Evolutionary conservation across 2,329 filamentous ascomycete species (phyloP).

Genomic region (Fusarium sp.): DNA sequence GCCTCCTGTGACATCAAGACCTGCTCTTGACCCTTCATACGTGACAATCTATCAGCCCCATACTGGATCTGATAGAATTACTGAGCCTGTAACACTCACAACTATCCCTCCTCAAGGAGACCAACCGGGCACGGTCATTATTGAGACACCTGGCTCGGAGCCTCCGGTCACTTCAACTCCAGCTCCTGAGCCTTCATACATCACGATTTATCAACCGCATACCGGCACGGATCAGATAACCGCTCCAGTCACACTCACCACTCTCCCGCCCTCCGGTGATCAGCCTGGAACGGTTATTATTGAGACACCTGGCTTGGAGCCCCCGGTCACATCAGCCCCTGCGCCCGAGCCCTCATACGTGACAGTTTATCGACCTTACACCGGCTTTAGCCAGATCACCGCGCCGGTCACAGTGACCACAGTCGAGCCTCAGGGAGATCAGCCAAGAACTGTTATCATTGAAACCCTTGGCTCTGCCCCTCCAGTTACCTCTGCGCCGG

Average conservation of each 20-base stretch:
- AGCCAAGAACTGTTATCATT: constrained; percentile 22
- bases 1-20: neutral
- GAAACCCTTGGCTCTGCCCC: constrained; percentile 3
- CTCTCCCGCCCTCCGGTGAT: neutral
- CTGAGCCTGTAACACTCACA: neutral
- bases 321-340: neutral
- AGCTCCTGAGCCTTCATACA: neutral
- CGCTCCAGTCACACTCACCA: constrained; percentile 2
- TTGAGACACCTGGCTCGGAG: constrained; percentile 11
- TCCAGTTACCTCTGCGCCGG: neutral
- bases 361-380: constrained; percentile 10
- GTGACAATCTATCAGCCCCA: constrained; percentile 3
- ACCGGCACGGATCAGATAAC: constrained; percentile 1
- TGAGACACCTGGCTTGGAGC: constrained; percentile 3
- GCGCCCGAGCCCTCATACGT: neutral
- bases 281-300: constrained; percentile 18
- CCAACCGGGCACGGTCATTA: constrained; percentile 18
- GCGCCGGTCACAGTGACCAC: constrained; percentile 1
- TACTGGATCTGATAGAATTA: neutral
- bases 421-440: neutral
- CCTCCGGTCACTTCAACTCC: neutral
- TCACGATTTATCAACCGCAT: constrained; percentile 2
- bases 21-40: constrained; percentile 9
- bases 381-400: neutral
- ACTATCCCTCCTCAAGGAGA: constrained; percentile 5